Conservation (phyloP, 2,329 filamentous ascomycete species). For the Calonectria crousiana region DNA sequence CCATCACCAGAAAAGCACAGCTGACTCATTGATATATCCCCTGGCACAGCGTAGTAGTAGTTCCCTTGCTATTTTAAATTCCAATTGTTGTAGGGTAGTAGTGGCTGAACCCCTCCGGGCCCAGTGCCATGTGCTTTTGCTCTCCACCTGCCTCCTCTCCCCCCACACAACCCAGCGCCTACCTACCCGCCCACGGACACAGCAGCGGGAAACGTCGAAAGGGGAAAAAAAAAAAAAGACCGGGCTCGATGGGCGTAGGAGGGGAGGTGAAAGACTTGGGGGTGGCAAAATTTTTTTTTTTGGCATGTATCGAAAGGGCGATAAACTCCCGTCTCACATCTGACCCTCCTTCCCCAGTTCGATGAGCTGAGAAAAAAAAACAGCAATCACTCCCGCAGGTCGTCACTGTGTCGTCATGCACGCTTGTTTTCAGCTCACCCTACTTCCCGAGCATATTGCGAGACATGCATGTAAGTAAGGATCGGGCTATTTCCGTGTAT, state of each 20-base stretch:
- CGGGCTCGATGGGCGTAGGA: neutral
- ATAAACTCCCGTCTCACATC: slow-evolving; percentile 3
- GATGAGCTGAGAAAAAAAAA: neutral
- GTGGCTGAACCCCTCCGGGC: neutral
- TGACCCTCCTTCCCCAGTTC: neutral
- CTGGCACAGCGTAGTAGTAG: neutral
- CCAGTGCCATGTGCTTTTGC: neutral
- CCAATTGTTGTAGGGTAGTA: neutral
- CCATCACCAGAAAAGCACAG: neutral
- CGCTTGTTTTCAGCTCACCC: neutral
- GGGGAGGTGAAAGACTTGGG: neutral
- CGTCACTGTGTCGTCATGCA: neutral
- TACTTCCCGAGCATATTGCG: neutral
- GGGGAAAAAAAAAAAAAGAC: neutral
- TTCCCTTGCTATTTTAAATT: neutral
- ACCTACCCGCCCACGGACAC: neutral
- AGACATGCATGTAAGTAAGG: neutral
- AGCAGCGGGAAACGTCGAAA: neutral
- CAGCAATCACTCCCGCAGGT: neutral
- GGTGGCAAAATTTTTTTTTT: neutral
- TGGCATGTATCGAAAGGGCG: neutral
- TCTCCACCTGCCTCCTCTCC: neutral
- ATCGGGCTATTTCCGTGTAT: neutral
- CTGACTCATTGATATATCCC: neutral
- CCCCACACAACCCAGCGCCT: neutral